Base-by-base conservation (phyloP, 176 grass and related monocot species). In the Canna indica region DNA sequence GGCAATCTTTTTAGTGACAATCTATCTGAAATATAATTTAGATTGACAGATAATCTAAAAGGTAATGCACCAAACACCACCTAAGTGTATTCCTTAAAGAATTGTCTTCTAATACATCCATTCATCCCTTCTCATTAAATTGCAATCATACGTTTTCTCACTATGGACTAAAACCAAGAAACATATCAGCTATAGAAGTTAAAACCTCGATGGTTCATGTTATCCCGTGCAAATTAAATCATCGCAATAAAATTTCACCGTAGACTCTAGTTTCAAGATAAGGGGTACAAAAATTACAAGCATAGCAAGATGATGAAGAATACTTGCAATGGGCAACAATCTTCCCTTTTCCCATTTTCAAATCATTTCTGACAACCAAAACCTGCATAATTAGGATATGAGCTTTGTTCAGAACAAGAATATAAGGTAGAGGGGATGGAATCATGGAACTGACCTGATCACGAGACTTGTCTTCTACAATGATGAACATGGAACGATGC, bases 301-400 rank as follows among this genome's bases (percentile, higher is more conserved):
- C 63, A 67, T 38, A 67, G 22, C 29, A 33, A 35, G 20, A 5
- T 67, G 56, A 67, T 17, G 29, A 28, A 48, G 1, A 26, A 48
- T 75, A 97, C 94, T 89, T 97, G 89, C 94, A 99, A 69, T 99
- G 94, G 9, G 94, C 94, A 0, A 82, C 94, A 46, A 99, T 99
- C 73, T 99, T 99, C 24, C 94, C 94, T 82, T 99, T 99, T 3
- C 94, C 94, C 94, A 99, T 99, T 78, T 93, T 99, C 41, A 99
- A 80, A 70, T 99, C 94, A 77, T 99, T 99, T 34, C 94, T 93
- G 36, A 93, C 94, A 26, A 99, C 89, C 28, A 99, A 73, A 57
- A 96, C 88, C 88, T 96, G 65, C 59, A 59, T 7, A 32, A 63
- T 74, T 25, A 72, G 14, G 2, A 39, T 0, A n/a, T 54, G 47